Evolutionary conservation across 2,329 filamentous ascomycete species (phyloP).

Genomic region (Rhynchosporium secalis): DNA sequence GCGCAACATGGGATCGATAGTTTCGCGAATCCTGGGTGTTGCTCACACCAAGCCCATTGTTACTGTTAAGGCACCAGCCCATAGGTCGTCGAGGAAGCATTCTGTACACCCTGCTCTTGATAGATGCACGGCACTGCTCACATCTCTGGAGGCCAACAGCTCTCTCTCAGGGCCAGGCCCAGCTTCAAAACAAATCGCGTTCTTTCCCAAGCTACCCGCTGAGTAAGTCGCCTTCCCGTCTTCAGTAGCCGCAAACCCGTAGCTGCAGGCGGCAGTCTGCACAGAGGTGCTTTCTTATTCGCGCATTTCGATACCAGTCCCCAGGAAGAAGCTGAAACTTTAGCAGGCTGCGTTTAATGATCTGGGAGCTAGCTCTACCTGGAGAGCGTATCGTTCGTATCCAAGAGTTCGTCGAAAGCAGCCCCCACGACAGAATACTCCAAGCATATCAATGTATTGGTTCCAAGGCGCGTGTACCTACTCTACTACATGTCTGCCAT

Average conservation of each 20-base stretch:
- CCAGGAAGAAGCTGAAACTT: not conserved
- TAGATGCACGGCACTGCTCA: not conserved
- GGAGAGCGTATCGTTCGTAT: not conserved
- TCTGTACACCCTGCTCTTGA: not conserved
- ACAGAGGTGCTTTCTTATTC: too few relatives aligned
- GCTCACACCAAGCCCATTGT: not conserved
- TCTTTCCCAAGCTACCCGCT: not conserved
- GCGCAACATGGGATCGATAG: not conserved
- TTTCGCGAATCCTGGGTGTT: not conserved
- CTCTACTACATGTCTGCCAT: not conserved
- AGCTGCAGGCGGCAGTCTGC: not conserved
- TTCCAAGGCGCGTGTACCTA: not conserved
- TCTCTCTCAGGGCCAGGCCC: not conserved
- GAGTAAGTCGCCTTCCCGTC: not conserved
- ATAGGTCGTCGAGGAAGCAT: not conserved
- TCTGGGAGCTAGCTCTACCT: slow-evolving; percentile 1
- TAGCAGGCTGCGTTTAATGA: not conserved
- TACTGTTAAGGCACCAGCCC: not conserved
- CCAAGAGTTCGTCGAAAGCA: not conserved
- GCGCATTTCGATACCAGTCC: not conserved
- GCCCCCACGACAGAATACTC: not conserved
- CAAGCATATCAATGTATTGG: not conserved
- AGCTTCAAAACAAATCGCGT: not conserved
- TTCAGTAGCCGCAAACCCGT: not conserved
- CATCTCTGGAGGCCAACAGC: not conserved